Conservation (phyloP, 768 basidiomycete species). For the Agaricus sinodeliciosus region DNA sequence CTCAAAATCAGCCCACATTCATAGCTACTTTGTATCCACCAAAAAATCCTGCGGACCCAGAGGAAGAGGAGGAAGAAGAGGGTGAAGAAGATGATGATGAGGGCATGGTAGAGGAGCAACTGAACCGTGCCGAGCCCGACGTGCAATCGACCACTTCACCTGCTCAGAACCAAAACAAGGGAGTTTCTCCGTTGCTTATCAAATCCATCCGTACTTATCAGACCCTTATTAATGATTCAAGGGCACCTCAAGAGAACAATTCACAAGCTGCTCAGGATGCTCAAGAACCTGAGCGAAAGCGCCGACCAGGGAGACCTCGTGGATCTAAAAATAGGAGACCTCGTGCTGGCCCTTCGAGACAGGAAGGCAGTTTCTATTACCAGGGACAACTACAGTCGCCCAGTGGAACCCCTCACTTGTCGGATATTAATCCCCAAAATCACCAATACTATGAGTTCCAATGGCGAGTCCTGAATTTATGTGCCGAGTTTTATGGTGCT, state of each 20-base stretch:
- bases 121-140: conserved; percentile 41
- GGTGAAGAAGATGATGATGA: conserved; percentile 74
- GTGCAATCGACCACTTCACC: conserved; percentile 31
- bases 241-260: conserved; percentile 2
- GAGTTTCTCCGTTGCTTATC: conserved; percentile 16
- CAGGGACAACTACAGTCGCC: conserved; percentile 23
- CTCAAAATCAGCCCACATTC: conserved; percentile 16
- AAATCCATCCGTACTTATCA: background rate
- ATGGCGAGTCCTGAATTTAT: conserved; percentile 77
- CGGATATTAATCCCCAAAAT: conserved; percentile 55
- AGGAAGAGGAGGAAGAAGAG: conserved; percentile 53
- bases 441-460: conserved; percentile 83
- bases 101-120: conserved; percentile 64
- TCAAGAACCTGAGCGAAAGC: conserved; percentile 40
- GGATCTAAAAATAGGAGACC: conserved; percentile 71
- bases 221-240: background rate
- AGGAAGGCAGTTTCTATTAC: conserved; percentile 39
- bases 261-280: conserved; percentile 4
- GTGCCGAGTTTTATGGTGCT: conserved; percentile 81
- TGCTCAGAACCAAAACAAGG: conserved; percentile 29
- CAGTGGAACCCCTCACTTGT: conserved; percentile 32
- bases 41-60: conserved; percentile 20
- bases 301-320: conserved; percentile 71
- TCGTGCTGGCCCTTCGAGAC: conserved; percentile 26
- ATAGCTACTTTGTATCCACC: conserved; percentile 1